Evolutionary conservation across 176 grass and related monocot genomes (phyloP).

Genomic region (Themeda triandra): DNA sequence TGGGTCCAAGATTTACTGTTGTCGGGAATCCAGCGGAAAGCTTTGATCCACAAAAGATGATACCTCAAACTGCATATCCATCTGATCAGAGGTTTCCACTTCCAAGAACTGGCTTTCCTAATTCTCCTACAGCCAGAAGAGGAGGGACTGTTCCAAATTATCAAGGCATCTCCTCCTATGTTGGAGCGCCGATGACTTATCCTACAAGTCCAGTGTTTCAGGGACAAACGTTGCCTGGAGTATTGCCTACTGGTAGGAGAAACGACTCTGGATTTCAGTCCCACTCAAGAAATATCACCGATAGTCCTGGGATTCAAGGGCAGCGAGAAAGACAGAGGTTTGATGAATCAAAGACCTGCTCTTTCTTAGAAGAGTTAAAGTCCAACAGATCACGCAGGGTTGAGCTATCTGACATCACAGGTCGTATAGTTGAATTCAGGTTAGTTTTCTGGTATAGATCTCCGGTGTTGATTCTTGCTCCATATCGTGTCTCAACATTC

Average conservation of each 20-base stretch:
- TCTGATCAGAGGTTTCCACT: constrained; percentile 58
- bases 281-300: constrained; percentile 38
- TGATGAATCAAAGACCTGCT: constrained; percentile 62
- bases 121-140: constrained; percentile 46
- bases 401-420: constrained; percentile 82
- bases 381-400: constrained; percentile 67
- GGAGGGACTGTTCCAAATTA: constrained; percentile 53
- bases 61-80: constrained; percentile 35
- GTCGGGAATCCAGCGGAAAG: constrained; percentile 47
- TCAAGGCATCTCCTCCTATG: constrained; percentile 44
- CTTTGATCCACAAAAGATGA: constrained; percentile 59
- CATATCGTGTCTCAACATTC: constrained; percentile 9
- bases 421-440: constrained; percentile 90
- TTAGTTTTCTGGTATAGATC: no score
- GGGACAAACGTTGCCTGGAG: constrained; percentile 37
- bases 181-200: constrained; percentile 52
- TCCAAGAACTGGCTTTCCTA: constrained; percentile 46
- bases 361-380: constrained; percentile 92
- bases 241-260: constrained; percentile 55
- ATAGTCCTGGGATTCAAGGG: constrained; percentile 53
- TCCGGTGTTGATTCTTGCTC: constrained; percentile 1
- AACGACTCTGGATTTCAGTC: constrained; percentile 56
- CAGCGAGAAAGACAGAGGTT: constrained; percentile 58
- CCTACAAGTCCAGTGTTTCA: constrained; percentile 58
- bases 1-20: constrained; percentile 50